Percentiles rank a stretch among this genome's conserved stretches.
Conservation (phyloP, 108 stramenopile species). For the Skeletonema grethae region DNA sequence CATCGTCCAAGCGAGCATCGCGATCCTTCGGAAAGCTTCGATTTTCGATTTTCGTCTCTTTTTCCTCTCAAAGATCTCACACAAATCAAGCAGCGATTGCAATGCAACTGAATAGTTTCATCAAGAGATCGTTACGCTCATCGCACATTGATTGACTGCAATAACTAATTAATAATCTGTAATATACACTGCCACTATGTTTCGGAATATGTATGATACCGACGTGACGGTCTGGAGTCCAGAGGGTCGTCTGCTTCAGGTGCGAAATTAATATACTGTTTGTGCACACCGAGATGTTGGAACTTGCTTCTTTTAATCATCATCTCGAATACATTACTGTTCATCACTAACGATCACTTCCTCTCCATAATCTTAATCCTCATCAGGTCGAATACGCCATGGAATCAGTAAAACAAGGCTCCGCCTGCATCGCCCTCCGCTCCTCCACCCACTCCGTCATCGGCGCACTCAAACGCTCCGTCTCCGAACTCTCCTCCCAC, state of each 20-base stretch:
- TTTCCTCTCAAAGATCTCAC: background rate
- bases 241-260: constrained; percentile 98
- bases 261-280: constrained; percentile 33
- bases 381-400: constrained; percentile 97
- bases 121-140: background rate
- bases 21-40: background rate
- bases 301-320: background rate
- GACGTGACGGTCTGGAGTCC: constrained; percentile 99
- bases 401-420: constrained; percentile 99
- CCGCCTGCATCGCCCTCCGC: constrained; percentile 92
- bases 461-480: constrained; percentile 94
- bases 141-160: background rate
- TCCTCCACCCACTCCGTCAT: constrained; percentile 87
- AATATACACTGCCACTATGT: constrained; percentile 67
- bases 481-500: constrained; percentile 94
- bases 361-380: background rate
- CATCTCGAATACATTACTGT: background rate
- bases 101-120: background rate
- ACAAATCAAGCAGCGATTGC: background rate
- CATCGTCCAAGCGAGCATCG: too few species aligned
- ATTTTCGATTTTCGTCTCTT: background rate
- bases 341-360: background rate
- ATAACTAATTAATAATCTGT: background rate
- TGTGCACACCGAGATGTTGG: background rate
- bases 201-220: constrained; percentile 99